Base-by-base conservation (phyloP, 1,284 basidiomycete species). In the Moniliella sp. region DNA sequence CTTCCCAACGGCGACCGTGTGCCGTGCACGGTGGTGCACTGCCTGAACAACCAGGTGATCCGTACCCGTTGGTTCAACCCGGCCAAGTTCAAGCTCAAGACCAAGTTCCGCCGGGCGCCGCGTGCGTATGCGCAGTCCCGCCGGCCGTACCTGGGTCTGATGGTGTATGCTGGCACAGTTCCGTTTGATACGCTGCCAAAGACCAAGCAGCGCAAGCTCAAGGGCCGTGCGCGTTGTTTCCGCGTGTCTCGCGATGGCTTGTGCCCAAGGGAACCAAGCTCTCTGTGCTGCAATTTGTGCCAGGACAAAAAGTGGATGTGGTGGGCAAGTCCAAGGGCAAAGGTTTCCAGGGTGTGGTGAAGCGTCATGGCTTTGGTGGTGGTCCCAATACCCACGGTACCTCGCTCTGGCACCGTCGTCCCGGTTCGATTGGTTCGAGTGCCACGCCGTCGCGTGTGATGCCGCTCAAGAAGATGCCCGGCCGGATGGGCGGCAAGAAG, bases 301-400 rank as follows among this genome's bases (percentile, higher is more conserved):
- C 91, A 0, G 91, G 91, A n/a, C 91, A 97, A 62, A 82, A 71
- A 60, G 81, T 99, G 12, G 91, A 99, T 62, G 81, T 91, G 2
- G 70, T 80, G 39, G 81, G 79, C 8, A 83, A 78, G 45, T 81
- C 81, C 79, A 91, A 62, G 48, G 91, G 91, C 14, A 94, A 94
- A 63, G 91, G 91, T 12, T 94, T 88, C 64, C 78, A 83, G 47
- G 91, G 91, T 57, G 75, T 71, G 28, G 97, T 99, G 91, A 99
- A 97, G 64, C 70, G 83, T 29, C 86, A 82, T 74, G 76, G 77
- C 28, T 97, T 91, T 66, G 72, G 75, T 51, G 91, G 91, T 65
- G 66, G 86, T 19, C 72, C 76, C 35, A 86, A 83, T 2, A 81
- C 81, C 62, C 91, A 99, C 62, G 91, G 91, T 78, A 80, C 82